Percentiles rank a stretch among this genome's conserved stretches.
Conservation (phyloP, 495 filamentous ascomycete species). For the Echria macrotheca region DNA sequence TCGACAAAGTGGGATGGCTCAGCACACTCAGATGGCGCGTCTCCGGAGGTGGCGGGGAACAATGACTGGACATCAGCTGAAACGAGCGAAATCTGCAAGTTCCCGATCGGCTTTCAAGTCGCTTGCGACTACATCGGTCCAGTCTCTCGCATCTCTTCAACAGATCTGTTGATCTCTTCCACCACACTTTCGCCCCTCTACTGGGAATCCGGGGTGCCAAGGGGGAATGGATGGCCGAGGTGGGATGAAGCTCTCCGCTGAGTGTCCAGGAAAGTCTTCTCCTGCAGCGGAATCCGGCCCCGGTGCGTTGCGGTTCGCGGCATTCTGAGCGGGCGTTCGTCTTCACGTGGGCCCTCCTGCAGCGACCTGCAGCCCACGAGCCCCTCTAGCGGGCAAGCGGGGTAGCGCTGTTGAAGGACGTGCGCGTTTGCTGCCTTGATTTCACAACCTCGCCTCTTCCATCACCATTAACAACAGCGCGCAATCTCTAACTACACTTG, state of each 20-base stretch:
- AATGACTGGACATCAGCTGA: too few relatives aligned
- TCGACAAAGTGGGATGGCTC: not conserved
- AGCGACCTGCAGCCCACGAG: conserved; percentile 14
- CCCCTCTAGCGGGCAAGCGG: conserved; percentile 11
- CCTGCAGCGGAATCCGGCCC: conserved; percentile 5
- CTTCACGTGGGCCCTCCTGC: conserved; percentile 15
- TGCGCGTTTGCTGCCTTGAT: not conserved
- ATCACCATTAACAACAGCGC: too few relatives aligned
- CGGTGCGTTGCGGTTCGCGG: conserved; percentile 8
- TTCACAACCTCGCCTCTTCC: not conserved
- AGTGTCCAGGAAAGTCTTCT: not conserved
- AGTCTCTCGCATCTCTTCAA: too few relatives aligned
- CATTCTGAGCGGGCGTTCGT: conserved; percentile 13
- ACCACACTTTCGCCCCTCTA: too few relatives aligned
- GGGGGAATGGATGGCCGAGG: not conserved
- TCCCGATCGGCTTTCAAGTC: too few relatives aligned
- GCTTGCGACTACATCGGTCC: too few relatives aligned
- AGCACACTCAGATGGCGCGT: not conserved
- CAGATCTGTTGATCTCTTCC: too few relatives aligned
- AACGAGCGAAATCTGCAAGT: too few relatives aligned
- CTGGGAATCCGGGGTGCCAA: conserved; percentile 8
- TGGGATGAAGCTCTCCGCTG: conserved; percentile 1
- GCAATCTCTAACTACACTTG: too few relatives aligned
- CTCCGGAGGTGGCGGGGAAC: not conserved
- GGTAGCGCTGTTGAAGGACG: conserved; percentile 9